Conservation (phyloP, 2,329 filamentous ascomycete genomes). For the Fusarium austroafricanum region DNA sequence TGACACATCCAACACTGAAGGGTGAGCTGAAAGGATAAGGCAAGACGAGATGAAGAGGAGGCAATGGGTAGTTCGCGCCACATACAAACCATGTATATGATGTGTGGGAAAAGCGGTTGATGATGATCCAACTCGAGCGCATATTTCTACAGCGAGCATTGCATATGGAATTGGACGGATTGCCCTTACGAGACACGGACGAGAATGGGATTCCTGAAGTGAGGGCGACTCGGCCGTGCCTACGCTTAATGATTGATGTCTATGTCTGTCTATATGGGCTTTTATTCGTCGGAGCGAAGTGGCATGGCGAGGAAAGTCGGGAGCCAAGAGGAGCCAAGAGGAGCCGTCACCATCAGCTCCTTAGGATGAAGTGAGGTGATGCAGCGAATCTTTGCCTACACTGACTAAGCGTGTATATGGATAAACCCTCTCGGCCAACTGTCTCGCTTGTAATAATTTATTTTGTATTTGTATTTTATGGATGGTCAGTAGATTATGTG, state of each 20-base stretch:
- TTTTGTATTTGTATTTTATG: slow-evolving; percentile 34
- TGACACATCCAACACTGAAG: slow-evolving; percentile 42
- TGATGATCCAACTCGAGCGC: slow-evolving; percentile 28
- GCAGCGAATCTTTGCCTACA: slow-evolving; percentile 24
- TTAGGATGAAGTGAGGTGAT: slow-evolving; percentile 12
- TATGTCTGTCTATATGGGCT: neutral
- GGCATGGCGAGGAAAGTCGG: slow-evolving; percentile 11
- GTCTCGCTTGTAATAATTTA: slow-evolving; percentile 47
- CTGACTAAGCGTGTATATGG: slow-evolving; percentile 35
- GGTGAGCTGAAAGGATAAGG: slow-evolving; percentile 29
- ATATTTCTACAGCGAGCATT: slow-evolving; percentile 35
- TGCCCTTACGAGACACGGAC: slow-evolving; percentile 21
- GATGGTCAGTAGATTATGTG: neutral
- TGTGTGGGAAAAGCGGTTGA: slow-evolving; percentile 29
- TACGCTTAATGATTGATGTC: slow-evolving; percentile 28
- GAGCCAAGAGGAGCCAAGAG: slow-evolving; percentile 20
- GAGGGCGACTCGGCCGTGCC: slow-evolving; percentile 22
- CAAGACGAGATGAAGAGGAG: slow-evolving; percentile 1
- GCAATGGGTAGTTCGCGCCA: slow-evolving; percentile 20
- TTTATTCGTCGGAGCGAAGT: slow-evolving; percentile 26
- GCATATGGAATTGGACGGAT: slow-evolving; percentile 26
- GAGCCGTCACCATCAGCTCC: slow-evolving; percentile 1
- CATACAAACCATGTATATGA: neutral
- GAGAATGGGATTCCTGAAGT: slow-evolving; percentile 20
- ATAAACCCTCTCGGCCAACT: slow-evolving; percentile 42